Base-by-base conservation (phyloP, 345 rosid genomes). In the Eutrema heterophyllum region DNA sequence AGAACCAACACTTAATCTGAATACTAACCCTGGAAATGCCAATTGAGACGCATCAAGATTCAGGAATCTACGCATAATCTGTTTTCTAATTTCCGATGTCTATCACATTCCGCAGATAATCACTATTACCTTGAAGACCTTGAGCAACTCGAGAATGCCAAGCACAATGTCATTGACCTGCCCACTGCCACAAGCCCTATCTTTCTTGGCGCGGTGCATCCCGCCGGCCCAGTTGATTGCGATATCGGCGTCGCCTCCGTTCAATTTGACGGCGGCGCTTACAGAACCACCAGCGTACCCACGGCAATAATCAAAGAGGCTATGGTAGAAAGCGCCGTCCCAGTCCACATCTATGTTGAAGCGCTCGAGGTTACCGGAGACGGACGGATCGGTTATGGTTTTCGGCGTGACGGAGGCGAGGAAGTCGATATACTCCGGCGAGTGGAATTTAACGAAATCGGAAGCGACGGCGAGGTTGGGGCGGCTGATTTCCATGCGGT, bases 191-290 rank as follows among this genome's bases (percentile, higher is more conserved):
- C 89, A 88, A 29, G 89, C 94, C 80, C 84, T 85, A 24, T 90
- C 81, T 78, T 81, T 83, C 84, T 86, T 89, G n/a, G 94, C 97
- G 70, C 90, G 93, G 76, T 86, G 90, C 64, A 86, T 79, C 2
- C 96, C 96, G 39, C 97, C 96, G 1, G 92, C 87, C 97, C 97
- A 92, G 63, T 92, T 92, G 71, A 89, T 53, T 24, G 92, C 93
- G 52, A 89, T 86, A 71, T 92, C 97, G 1, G 96, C 85, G 16
- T 89, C 96, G 0, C 83, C 79, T 21, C 84, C 75, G 68, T 89
- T 92, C 57, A 92, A 78, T 79, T 89, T 92, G 29, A 77, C 96
- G 36, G 96, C 94, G 49, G 96, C 92, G 4, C 89, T 96, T 16
- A 92, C 81, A 63, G 97, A 89, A 40, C 93, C 93, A 35, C 96